phyloP scores from a whole-genome alignment of 1,139 yeast genomes.

The Candida tetrigidarum region DNA sequence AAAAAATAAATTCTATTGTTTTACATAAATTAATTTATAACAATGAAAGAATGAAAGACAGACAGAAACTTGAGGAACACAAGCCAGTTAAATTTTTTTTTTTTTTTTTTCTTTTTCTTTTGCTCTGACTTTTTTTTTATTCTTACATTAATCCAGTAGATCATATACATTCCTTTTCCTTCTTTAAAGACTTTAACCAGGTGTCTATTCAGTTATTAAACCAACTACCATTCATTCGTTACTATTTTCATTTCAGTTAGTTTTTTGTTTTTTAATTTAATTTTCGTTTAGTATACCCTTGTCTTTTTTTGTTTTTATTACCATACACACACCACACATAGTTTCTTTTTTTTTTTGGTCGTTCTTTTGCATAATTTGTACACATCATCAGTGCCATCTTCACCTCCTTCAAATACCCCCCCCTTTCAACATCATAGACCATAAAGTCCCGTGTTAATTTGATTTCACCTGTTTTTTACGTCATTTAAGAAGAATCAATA shows the following conservation, averaged over 20 bases:
- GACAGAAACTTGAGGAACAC: no score
- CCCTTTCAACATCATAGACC: not conserved
- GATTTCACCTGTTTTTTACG: not conserved
- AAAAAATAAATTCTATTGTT: no score
- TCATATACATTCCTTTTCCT: no score
- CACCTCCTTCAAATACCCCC: not conserved
- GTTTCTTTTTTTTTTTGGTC: not conserved
- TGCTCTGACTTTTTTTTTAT: not conserved
- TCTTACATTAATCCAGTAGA: no score
- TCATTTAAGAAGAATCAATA: not conserved
- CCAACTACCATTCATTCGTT: constrained; percentile 14
- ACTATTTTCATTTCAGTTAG: not conserved
- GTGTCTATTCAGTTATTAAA: not conserved
- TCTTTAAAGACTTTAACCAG: not conserved
- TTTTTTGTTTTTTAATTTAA: no score
- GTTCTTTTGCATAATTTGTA: constrained; percentile 1
- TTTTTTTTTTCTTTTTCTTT: not conserved
- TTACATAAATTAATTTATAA: no score
- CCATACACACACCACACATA: not conserved
- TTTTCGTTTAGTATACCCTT: no score
- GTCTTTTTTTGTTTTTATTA: constrained; percentile 2
- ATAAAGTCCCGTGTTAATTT: not conserved
- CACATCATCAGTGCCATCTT: not conserved
- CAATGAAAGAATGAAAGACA: no score
- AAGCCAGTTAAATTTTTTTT: no score